Evolutionary conservation across 345 rosid genomes (phyloP).

Genomic region (Salix suchowensis): DNA sequence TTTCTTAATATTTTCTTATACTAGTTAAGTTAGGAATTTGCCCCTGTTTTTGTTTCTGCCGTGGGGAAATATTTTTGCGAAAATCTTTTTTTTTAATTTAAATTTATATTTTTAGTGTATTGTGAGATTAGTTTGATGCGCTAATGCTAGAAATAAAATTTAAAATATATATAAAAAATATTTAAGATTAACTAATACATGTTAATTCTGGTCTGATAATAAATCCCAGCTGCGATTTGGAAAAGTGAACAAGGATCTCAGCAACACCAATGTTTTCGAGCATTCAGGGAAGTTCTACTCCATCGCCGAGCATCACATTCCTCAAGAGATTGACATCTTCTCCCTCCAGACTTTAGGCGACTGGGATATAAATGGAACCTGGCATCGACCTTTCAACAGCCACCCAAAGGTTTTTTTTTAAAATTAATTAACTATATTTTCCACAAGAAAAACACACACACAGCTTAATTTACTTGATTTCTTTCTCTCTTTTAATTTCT

Average conservation of each 20-base stretch:
- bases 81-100: too few species aligned
- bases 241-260: constrained; percentile 1
- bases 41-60: too few species aligned
- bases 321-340: constrained; percentile 34
- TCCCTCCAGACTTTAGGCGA: constrained; percentile 15
- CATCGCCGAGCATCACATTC: constrained; percentile 17
- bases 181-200: too few species aligned
- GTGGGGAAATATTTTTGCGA: too few species aligned
- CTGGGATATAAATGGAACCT: constrained; percentile 38
- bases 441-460: neutral
- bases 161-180: too few species aligned
- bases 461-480: neutral
- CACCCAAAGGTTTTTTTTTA: constrained; percentile 39
- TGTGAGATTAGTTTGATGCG: too few species aligned
- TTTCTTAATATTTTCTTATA: too few species aligned
- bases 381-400: constrained; percentile 35
- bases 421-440: neutral
- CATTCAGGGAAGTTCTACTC: constrained; percentile 36
- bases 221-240: constrained; percentile 34
- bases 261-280: constrained; percentile 28
- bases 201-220: neutral
- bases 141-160: too few species aligned
- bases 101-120: too few species aligned
- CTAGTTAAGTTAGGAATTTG: too few species aligned
- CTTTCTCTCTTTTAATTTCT: neutral